These are phyloP conservation scores for Calendula officinalis DNA, from an alignment of 129 eudicot species.

Conservation along the genomic window DNA sequence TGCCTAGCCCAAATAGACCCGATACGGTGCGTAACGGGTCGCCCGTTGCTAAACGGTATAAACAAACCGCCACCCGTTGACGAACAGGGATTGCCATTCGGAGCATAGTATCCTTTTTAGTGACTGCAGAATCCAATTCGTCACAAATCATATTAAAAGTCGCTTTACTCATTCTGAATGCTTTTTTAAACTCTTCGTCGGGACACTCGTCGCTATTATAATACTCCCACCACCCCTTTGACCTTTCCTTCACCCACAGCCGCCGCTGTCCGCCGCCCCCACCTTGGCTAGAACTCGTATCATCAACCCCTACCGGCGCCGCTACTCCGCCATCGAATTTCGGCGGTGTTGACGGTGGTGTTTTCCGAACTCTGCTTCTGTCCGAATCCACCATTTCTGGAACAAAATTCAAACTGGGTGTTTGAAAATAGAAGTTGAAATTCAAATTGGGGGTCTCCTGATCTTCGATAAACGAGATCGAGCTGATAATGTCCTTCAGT, in stretches of 20 bases:
- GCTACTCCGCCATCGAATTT: conserved; percentile 10
- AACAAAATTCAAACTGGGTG: conserved; percentile 18
- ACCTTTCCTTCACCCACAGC: conserved; percentile 81
- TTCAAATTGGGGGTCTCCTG: not conserved
- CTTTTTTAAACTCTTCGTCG: conserved; percentile 55
- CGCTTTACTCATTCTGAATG: conserved; percentile 63
- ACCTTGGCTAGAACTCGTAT: conserved; percentile 6
- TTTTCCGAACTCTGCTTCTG: conserved; percentile 18
- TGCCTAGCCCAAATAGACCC: conserved; percentile 61
- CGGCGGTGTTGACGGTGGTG: conserved; percentile 18
- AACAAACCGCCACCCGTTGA: conserved; percentile 78
- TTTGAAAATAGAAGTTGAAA: conserved; percentile 22
- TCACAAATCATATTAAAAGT: conserved; percentile 69
- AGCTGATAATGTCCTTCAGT: conserved; percentile 28
- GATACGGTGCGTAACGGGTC: conserved; percentile 79
- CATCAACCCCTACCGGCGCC: conserved; percentile 13
- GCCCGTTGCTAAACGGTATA: conserved; percentile 81
- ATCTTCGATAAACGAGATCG: conserved; percentile 16
- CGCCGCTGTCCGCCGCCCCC: conserved; percentile 41
- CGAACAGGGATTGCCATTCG: conserved; percentile 73
- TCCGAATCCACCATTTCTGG: conserved; percentile 14
- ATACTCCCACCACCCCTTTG: conserved; percentile 82
- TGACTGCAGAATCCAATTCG: conserved; percentile 55
- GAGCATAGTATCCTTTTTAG: conserved; percentile 70
- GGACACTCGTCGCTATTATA: conserved; percentile 62